Evolutionary conservation across 345 rosid genomes (phyloP).

Genomic region (Cardamine chenopodiifolia): DNA sequence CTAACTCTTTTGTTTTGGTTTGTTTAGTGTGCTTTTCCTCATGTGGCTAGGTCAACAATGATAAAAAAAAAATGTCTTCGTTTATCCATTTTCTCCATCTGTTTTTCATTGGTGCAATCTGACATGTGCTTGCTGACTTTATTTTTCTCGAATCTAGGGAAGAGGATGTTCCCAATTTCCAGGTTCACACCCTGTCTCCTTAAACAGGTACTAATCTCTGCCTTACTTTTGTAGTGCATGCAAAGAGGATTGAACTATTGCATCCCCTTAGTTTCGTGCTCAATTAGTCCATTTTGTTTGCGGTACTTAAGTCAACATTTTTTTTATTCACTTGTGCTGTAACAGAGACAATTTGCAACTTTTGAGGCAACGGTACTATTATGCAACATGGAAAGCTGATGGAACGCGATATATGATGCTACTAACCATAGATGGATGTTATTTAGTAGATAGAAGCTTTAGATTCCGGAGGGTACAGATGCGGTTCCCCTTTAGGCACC

Average conservation of each 20-base stretch:
- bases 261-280: background rate
- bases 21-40: background rate
- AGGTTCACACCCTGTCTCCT: conserved; percentile 88
- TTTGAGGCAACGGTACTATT: conserved; percentile 88
- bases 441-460: conserved; percentile 83
- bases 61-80: background rate
- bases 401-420: conserved; percentile 99
- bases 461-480: conserved; percentile 91
- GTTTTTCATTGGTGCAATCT: conserved; percentile 15
- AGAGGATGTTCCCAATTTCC: conserved; percentile 73
- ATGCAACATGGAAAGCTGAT: conserved; percentile 99
- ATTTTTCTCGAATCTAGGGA: conserved; percentile 52
- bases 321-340: conserved; percentile 10
- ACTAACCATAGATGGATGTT: conserved; percentile 86
- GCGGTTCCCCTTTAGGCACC: conserved; percentile 84
- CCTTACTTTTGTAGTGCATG: conserved; percentile 3
- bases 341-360: conserved; percentile 91
- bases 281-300: background rate
- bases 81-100: background rate
- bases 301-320: background rate
- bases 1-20: background rate
- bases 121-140: conserved; percentile 6
- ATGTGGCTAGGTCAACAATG: background rate
- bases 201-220: conserved; percentile 58
- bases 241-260: conserved; percentile 12